phyloP scores from a whole-genome alignment of 768 basidiomycete genomes.

The Leccinellum rugosiceps region DNA sequence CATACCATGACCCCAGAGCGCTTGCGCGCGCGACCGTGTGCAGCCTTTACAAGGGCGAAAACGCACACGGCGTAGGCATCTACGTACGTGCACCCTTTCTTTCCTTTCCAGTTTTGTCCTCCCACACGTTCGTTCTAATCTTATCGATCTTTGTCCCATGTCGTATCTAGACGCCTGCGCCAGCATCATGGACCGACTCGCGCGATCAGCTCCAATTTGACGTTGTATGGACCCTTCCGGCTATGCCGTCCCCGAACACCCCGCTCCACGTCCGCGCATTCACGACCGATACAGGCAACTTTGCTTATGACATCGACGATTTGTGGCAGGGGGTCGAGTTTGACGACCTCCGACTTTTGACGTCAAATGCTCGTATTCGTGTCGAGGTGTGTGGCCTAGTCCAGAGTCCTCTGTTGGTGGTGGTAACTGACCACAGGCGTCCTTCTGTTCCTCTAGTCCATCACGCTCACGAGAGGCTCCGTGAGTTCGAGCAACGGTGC shows the following conservation, averaged over 20 bases:
- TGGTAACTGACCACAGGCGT: neutral
- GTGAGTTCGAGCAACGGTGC: constrained; percentile 32
- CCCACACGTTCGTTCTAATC: neutral
- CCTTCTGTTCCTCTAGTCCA: constrained; percentile 23
- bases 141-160: neutral
- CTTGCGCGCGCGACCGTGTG: constrained; percentile 33
- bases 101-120: neutral
- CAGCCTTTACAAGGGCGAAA: constrained; percentile 23
- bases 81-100: constrained; percentile 25
- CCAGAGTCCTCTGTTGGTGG: neutral
- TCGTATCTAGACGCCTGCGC: constrained; percentile 16
- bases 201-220: constrained; percentile 25
- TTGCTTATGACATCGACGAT: constrained; percentile 27
- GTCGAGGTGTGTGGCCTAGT: constrained; percentile 23
- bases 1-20: constrained; percentile 23
- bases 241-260: neutral
- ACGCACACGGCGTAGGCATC: constrained; percentile 36
- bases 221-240: constrained; percentile 31
- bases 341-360: constrained; percentile 19
- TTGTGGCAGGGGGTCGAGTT: constrained; percentile 30
- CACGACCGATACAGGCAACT: constrained; percentile 28
- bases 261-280: constrained; percentile 29
- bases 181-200: neutral
- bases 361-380: constrained; percentile 26
- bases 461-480: constrained; percentile 20